Base-by-base conservation (phyloP, 345 rosid genomes). In the Toxicodendron radicans region DNA sequence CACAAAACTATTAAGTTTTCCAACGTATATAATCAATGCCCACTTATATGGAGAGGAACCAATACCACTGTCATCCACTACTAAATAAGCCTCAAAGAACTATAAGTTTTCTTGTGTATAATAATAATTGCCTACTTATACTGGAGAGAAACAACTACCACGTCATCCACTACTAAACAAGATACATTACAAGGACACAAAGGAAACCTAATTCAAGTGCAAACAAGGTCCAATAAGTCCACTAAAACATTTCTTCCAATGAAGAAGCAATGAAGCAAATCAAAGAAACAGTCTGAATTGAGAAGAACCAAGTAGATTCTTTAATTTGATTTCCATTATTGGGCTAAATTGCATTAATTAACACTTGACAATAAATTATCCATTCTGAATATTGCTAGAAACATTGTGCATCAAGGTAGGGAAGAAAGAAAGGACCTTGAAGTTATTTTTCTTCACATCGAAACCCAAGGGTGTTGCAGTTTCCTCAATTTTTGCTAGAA, bases 391-490 rank as follows among this genome's bases (percentile, higher is more conserved):
- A 38, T 49, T n/a, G 52, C 17, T 23, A 64, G 20, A 32, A 30
- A 18, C 12, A 68, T 13, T 68, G 5, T 53, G 43, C 53, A 56
- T 38, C 41, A 27, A 45, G 3, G 20, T 21, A 30, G 48, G 49
- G 20, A 38, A 48, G 33, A 43, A 52, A 35, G 21, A 12, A 62
- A 41, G 30, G 66, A 95, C 99, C 99, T 95, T 95, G 84, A 75
- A 86, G 74, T 93, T 93, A 66, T 91, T 90, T 88, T 88, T 95
- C 92, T 93, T 92, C 54, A 95, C 95, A 59, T 87, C 98, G 77
- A 95, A 95, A 57, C 99, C 99, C 89, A 95, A 66, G 41, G 99
- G 98, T 38, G 13, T 68, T 41, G 99, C 99, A 73, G 97, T 82
- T 10, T 82, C 87, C 85, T 93, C 98, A 74, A 96, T 96, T 84